Evolutionary conservation across 1,284 basidiomycete species (phyloP).

Genomic region (Gomphus bonarii): DNA sequence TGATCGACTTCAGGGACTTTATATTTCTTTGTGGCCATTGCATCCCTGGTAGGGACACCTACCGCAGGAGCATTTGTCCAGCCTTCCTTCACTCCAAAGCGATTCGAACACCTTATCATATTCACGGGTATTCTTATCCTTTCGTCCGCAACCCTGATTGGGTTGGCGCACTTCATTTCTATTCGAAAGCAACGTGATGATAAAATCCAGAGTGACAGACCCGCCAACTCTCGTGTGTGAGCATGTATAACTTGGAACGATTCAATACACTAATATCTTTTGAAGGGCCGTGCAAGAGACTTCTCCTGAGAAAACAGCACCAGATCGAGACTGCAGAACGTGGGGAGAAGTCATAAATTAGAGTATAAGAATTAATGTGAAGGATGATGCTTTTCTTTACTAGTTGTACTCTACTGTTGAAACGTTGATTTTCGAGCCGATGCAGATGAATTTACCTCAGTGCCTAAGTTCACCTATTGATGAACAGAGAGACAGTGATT

Average conservation of each 20-base stretch:
- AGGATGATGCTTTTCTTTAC: no score
- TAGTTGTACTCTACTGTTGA: no score
- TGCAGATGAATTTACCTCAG: no score
- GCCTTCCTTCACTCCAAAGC: conserved; percentile 16
- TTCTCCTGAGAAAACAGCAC: not conserved
- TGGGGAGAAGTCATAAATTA: not conserved
- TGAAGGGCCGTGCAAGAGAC: not conserved
- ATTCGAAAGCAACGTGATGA: not conserved
- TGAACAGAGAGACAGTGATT: no score
- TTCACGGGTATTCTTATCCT: conserved; percentile 20
- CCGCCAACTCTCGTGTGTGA: not conserved
- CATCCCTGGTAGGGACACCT: conserved; percentile 22
- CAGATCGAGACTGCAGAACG: not conserved
- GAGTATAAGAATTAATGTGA: not conserved
- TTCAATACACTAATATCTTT: not conserved
- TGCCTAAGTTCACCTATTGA: no score
- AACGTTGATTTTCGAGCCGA: no score
- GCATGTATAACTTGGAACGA: not conserved
- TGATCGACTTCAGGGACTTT: conserved; percentile 18
- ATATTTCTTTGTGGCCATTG: conserved; percentile 21
- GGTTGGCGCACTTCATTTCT: not conserved
- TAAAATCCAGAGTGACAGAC: not conserved
- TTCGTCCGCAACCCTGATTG: conserved; percentile 3
- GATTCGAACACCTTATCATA: conserved; percentile 24
- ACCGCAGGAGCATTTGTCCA: conserved; percentile 25